Evolutionary conservation across 495 filamentous ascomycete species (phyloP), one percentile per base, ranked within the genome.

Genomic region (Aspergillus ostianus): DNA sequence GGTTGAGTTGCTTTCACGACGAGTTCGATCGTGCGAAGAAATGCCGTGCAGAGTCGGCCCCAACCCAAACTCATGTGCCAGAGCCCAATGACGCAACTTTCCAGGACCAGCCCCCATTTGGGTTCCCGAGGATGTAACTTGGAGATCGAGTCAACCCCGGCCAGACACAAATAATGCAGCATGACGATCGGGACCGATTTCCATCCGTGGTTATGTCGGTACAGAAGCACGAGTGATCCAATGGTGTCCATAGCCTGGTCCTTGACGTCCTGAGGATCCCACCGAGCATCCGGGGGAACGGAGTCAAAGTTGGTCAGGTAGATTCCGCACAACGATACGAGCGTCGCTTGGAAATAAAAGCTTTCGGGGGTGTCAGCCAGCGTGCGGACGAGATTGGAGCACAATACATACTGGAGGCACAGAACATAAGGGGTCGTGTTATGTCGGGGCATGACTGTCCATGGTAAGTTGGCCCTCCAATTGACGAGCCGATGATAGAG

Each of bases 171-270:
- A 48, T 69, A 69, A 47, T 71, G 69, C 13, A 68, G 52, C 69
- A 71, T 71, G 2, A 71, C 66, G 48, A 71, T 65, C 2, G 69
- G 66, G n/a, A 69, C 41, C 2, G 69, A 69, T 41, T 69, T 71
- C 56, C 63, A 67, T 7, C 69, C 69, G 48, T 71, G 66, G 36
- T 20, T 51, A 4, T 60, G 57, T 55, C 63, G 64, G 53, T 60
- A 69, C 9, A 69, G 47, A 3, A 71, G 57, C 9, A 71, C 53
- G 50, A 71, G 62, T 0, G 69, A 67, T 20, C 69, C 66, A 21
- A 67, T 61, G 4, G 51, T 50, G 29, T 69, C 63, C 47, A 71
- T 55, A n/a, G 66, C 64, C 27, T 65, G 47, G 17, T 53, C 54
- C 19, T 62, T 62, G 18, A 64, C 47, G 3, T 32, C 27, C 0